Percentiles rank a stretch among this genome's conserved stretches.
phyloP scores from a whole-genome alignment of 306 rosid genomes.

The Dicorynia guianensis region DNA sequence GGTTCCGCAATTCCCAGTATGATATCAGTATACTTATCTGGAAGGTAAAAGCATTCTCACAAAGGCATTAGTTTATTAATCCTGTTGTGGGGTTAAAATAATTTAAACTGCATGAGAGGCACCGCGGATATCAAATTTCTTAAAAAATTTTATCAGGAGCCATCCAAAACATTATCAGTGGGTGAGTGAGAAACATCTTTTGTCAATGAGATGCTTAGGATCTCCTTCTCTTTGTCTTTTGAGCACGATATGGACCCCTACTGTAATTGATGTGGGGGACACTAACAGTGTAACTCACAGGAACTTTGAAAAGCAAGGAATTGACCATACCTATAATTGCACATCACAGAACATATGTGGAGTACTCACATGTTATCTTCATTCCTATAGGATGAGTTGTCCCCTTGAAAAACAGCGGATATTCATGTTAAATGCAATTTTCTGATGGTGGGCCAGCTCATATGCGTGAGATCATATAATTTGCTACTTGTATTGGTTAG shows the following conservation, averaged over 20 bases:
- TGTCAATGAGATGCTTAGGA: slow-evolving; percentile 46
- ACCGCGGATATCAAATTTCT: slow-evolving; percentile 3
- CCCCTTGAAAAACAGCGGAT: neutral
- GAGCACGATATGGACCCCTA: slow-evolving; percentile 37
- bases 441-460: neutral
- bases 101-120: slow-evolving; percentile 23
- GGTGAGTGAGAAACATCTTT: slow-evolving; percentile 35
- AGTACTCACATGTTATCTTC: neutral
- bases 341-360: slow-evolving; percentile 1
- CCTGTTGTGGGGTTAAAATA: neutral
- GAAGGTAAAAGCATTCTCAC: slow-evolving; percentile 69
- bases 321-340: slow-evolving; percentile 21
- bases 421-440: neutral
- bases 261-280: slow-evolving; percentile 16
- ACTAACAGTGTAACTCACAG: slow-evolving; percentile 9
- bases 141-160: neutral
- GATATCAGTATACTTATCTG: slow-evolving; percentile 94
- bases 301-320: slow-evolving; percentile 29
- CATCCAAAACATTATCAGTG: neutral
- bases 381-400: neutral
- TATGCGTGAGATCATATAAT: neutral
- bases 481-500: neutral
- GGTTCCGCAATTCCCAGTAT: slow-evolving; percentile 67
- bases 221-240: slow-evolving; percentile 47
- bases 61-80: neutral